Evolutionary conservation across 768 basidiomycete species (phyloP), one percentile per base, ranked within the genome.

Genomic region (Sistotremastrum niveocremeum): DNA sequence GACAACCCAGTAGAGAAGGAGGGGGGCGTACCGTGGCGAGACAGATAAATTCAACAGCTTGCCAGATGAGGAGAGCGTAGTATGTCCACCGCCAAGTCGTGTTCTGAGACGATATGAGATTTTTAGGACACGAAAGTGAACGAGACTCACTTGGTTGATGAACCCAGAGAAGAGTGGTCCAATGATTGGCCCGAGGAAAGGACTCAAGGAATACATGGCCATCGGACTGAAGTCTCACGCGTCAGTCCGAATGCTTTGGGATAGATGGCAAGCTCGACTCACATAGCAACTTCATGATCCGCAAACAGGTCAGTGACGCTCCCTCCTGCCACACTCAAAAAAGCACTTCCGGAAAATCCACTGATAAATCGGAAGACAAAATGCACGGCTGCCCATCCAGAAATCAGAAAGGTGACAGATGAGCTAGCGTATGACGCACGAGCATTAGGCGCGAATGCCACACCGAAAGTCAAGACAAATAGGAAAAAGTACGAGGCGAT

Each of bases 11-110:
- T 12, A 41, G 6, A 33, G 30, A 31, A 28, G 7, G 7, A 9
- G 11, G 7, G 8, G 28, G 7, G 60, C 71, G 52, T 51, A 80
- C 79, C 38, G 73, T 28, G 41, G 76, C 55, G 6, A 89, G 61
- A 0, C 73, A 63, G 6, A 72, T 42, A 6, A 69, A 59, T 57
- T 84, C 70, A 3, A 61, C 61, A 41, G 73, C 75, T 1, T 72
- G 67, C 88, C 86, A 90, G 20, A 82, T 82, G 2, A 79, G 49
- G 47, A 81, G 57, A 10, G 82, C 61, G 46, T 78, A 76, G 62
- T 79, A 90, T 0, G 84, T 84, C 86, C 85, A 89, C 49, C 81
- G 62, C 83, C 82, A 84, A 40, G 70, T 54, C 1, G 70, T 50
- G 52, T 79, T 65, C 73, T 83, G 49, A 9, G 39, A 45, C 30